Base-by-base conservation (phyloP, 306 rosid species). In the Hippophae rhamnoides region DNA sequence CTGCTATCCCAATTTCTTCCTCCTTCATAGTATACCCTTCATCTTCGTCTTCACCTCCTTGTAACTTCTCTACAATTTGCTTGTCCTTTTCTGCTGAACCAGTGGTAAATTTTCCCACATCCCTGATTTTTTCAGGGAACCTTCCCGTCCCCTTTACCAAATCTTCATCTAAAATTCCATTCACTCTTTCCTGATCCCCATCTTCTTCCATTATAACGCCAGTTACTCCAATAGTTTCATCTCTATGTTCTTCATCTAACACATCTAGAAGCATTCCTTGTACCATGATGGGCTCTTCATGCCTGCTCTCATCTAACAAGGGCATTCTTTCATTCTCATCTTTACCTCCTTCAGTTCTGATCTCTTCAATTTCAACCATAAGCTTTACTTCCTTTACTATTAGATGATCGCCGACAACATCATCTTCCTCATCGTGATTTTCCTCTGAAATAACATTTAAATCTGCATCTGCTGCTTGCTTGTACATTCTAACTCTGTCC, bases 121-220 rank as follows among this genome's bases (percentile, higher is more conserved):
- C 84, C 70, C 77, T 71, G 44, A 75, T 73, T 67, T 69, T 68
- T 68, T 85, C 81, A 10, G 66, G 25, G 63, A 76, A 43, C 9
- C 70, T 81, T 40, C 43, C 80, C 0, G 83, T 80, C 64, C 80
- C 89, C n/a, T 69, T 68, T 58, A 41, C 63, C 63, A 72, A 18
- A 27, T 76, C 82, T 18, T 55, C 79, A 48, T 75, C 82, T 61
- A 51, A 62, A 8, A 69, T 65, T n/a, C 50, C 77, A 41, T 57
- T 67, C 47, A 26, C 79, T 49, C 44, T 72, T 63, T 54, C 74
- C 54, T 63, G 38, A 64, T 43, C 79, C 6, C 13, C 59, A 1
- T 60, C 68, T 56, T 56, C 77, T 58, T 81, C 86, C 7, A 74
- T 43, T 53, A 47, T 67, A 48, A 65, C 52, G 38, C 10, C 44